phyloP scores from a whole-genome alignment of 2,329 filamentous ascomycete species.

The Monosporascus cannonballus region DNA sequence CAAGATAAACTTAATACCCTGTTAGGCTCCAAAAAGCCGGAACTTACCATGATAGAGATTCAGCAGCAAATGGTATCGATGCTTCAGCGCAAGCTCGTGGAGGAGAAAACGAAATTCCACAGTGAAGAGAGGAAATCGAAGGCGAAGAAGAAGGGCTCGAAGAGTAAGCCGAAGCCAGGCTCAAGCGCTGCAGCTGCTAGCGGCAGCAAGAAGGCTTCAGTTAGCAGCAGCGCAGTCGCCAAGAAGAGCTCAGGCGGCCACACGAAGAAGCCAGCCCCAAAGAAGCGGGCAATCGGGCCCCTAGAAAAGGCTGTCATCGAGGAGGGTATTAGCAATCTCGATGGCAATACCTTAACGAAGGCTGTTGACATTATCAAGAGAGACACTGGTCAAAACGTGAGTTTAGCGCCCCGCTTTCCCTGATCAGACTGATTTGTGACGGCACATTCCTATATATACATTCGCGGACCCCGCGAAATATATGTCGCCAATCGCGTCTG shows the following conservation, averaged over 20 bases:
- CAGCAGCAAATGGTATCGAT: slow-evolving; percentile 57
- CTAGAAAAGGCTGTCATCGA: slow-evolving; percentile 90
- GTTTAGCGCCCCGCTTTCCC: slow-evolving; percentile 30
- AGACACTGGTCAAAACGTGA: slow-evolving; percentile 71
- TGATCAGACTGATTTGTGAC: neutral
- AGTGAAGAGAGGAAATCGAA: slow-evolving; percentile 64
- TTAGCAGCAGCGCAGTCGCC: slow-evolving; percentile 23
- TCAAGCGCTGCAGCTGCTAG: slow-evolving; percentile 23
- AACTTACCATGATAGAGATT: slow-evolving; percentile 47
- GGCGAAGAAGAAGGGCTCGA: slow-evolving; percentile 80
- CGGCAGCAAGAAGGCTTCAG: slow-evolving; percentile 35
- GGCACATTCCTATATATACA: neutral
- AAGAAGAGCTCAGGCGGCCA: slow-evolving; percentile 23
- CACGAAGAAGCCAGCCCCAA: slow-evolving; percentile 39
- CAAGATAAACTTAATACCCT: slow-evolving; percentile 51
- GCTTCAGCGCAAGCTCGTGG: slow-evolving; percentile 66
- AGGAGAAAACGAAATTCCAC: slow-evolving; percentile 61
- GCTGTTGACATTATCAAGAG: slow-evolving; percentile 87
- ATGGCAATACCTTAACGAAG: slow-evolving; percentile 68
- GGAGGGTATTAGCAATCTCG: slow-evolving; percentile 73
- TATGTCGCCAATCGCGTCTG: neutral
- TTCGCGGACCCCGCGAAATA: neutral
- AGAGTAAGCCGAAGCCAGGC: slow-evolving; percentile 48
- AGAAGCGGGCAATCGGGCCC: slow-evolving; percentile 60
- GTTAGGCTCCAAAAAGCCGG: slow-evolving; percentile 42